Base-by-base conservation (phyloP, 768 basidiomycete genomes). In the Calocera cornea region DNA sequence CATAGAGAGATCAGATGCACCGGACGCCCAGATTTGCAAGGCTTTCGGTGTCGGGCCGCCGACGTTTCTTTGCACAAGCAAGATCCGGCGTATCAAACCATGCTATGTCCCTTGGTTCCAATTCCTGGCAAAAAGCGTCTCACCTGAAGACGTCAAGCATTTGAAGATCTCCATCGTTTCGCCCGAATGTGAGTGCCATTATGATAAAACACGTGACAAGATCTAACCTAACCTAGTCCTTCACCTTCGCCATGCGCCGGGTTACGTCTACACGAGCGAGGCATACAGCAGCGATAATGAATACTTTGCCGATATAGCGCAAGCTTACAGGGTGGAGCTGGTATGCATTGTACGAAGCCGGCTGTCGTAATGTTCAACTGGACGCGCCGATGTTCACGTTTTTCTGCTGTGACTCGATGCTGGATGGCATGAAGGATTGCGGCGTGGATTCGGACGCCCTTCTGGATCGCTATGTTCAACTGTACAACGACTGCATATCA, bases 101-200 rank as follows among this genome's bases (percentile, higher is more conserved):
- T 86, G 87, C 71, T 88, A 87, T 71, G 73, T 84, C 10, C 80
- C 85, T 33, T 83, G 87, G 69, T 88, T 86, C 73, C 83, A 84
- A 67, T 82, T 79, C 64, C 76, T 87, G 67, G 87, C 86, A 74
- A 76, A 74, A 33, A 72, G 86, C n/a, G 84, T 87, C 29, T 72
- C 82, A 19, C 78, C 83, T 8, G 81, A 86, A 83, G 86, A 88
- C 71, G 83, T 87, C 67, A 81, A 81, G 72, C 79, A 81, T 72
- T 81, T 90, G 75, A 90, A 92, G 75, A 72, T 90, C 68, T 89
- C 86, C 17, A 78, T 88, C 75, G 86, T 84, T 69, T 83, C 87
- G 0, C 88, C 88, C 2, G 84, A 85, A 41, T 87, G 87, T 60
- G 31, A 8, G 86, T 86, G 84, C 87, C 73, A 82, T 87, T 33